Evolutionary conservation across 805 yeast species (phyloP), one percentile per base, ranked within the genome.

Genomic region (Candida anglica): DNA sequence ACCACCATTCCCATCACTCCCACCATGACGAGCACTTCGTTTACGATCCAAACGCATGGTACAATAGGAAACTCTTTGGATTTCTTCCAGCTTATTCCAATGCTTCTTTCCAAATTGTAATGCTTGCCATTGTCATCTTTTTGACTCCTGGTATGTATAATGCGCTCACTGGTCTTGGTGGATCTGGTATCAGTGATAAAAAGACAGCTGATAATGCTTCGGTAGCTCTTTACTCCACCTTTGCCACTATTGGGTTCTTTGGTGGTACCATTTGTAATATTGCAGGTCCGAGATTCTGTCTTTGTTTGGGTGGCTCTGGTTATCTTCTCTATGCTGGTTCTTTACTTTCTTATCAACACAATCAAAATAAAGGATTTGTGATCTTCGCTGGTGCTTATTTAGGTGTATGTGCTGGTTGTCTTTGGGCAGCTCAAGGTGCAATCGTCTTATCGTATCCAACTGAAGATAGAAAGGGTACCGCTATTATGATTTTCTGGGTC

Each of bases 381-480:
- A 68, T 76, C 33, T 73, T 73, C 41, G 68, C 77, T 17, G 80
- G 81, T 29, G 80, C 79, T 14, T 67, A 64, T 48, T 60, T 77
- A 39, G 82, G 82, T 45, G 38, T 73, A 28, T 66, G 77, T 53
- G 81, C 81, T 8, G 61, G 73, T 23, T 51, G 63, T 28, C 59
- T 75, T 32, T 77, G 82, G 82, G 71, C 78, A 17, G 79, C 79
- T 20, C 80, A 75, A 48, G 77, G 78, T 31, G 57, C 75, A 17
- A 68, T 77, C 30, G 68, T 75, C 42, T 69, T 77, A 70, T 58
- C 75, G 14, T 77, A 77, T 42, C 75, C 81, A 2, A 50, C 71
- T 14, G 82, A 77, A 54, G 44, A 54, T 21, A 56, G 40, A 9
- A 77, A 77, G 56, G 82, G 78, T 29, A 56, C 54, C 22, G 75